These are phyloP conservation scores for Thelonectria olida DNA, from an alignment of 2,329 filamentous ascomycete species.

Conservation along the genomic window DNA sequence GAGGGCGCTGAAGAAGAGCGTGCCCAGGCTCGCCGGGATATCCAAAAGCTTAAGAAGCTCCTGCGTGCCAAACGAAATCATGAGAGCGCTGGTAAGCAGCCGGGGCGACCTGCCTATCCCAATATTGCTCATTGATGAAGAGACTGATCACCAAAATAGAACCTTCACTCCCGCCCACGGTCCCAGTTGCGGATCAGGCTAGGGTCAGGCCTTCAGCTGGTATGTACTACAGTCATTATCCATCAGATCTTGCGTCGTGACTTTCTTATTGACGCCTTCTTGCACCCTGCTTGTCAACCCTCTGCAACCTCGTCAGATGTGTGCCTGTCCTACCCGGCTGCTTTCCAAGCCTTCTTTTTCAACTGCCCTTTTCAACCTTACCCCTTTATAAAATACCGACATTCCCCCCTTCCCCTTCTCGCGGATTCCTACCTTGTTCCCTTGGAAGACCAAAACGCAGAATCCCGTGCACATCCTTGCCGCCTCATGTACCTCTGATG, in stretches of 20 bases:
- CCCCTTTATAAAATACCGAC: conserved; percentile 4
- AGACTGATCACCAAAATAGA: conserved; percentile 17
- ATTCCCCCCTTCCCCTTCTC: background rate
- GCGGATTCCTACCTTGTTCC: background rate
- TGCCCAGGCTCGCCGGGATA: conserved; percentile 37
- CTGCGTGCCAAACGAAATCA: conserved; percentile 31
- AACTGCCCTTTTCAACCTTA: conserved; percentile 10
- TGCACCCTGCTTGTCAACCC: conserved; percentile 1
- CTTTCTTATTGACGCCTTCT: conserved; percentile 6
- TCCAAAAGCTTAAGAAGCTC: conserved; percentile 44
- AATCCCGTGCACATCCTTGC: background rate
- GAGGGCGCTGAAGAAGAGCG: conserved; percentile 45
- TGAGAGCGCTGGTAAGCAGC: conserved; percentile 16
- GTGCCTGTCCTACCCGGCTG: conserved; percentile 11
- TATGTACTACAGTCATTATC: conserved; percentile 9
- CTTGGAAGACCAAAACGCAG: background rate
- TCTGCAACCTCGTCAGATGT: background rate
- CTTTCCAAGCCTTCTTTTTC: background rate
- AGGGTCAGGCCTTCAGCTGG: conserved; percentile 13
- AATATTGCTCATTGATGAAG: background rate
- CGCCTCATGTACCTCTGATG: too few relatives aligned
- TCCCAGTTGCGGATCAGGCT: conserved; percentile 2
- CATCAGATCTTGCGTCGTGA: conserved; percentile 3
- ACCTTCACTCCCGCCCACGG: conserved; percentile 8
- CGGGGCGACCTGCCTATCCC: background rate